phyloP scores from a whole-genome alignment of 352 stramenopile genomes.

The Plasmopara viticola region DNA sequence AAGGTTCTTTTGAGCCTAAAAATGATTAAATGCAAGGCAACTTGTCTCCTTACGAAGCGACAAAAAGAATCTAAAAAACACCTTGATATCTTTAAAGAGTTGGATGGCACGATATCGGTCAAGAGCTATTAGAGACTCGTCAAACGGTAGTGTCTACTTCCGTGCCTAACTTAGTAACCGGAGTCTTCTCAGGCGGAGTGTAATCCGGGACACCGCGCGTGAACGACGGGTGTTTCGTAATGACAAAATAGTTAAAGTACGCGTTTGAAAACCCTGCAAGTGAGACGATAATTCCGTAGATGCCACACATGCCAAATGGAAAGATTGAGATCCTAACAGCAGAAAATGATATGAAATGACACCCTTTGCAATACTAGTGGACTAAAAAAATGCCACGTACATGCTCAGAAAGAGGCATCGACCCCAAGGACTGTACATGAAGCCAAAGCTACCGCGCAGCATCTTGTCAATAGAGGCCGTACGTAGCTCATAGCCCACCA shows the following conservation, averaged over 20 bases:
- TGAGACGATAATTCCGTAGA: constrained; percentile 77
- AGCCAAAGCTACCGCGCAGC: constrained; percentile 75
- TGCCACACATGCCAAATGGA: constrained; percentile 75
- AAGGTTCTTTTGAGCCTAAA: no score
- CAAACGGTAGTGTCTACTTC: constrained; percentile 34
- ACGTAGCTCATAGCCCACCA: constrained; percentile 81
- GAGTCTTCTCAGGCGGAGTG: constrained; percentile 53
- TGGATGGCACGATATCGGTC: no score
- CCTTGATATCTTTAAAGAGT: no score
- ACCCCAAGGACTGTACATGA: constrained; percentile 87
- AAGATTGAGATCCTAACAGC: constrained; percentile 81
- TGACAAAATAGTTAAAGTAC: constrained; percentile 89
- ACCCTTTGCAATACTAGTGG: constrained; percentile 4
- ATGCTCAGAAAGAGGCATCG: constrained; percentile 84
- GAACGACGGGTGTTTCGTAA: constrained; percentile 85
- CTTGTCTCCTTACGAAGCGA: no score
- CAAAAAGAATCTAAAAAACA: no score
- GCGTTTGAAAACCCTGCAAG: constrained; percentile 73
- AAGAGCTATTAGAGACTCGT: not conserved
- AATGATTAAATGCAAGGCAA: no score
- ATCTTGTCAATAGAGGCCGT: constrained; percentile 60
- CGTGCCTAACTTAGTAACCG: constrained; percentile 18
- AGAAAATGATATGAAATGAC: not conserved
- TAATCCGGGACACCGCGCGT: constrained; percentile 80
- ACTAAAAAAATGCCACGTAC: constrained; percentile 27